Evolutionary conservation across 345 rosid species (phyloP).

Genomic region (Rhodamnia argentea): DNA sequence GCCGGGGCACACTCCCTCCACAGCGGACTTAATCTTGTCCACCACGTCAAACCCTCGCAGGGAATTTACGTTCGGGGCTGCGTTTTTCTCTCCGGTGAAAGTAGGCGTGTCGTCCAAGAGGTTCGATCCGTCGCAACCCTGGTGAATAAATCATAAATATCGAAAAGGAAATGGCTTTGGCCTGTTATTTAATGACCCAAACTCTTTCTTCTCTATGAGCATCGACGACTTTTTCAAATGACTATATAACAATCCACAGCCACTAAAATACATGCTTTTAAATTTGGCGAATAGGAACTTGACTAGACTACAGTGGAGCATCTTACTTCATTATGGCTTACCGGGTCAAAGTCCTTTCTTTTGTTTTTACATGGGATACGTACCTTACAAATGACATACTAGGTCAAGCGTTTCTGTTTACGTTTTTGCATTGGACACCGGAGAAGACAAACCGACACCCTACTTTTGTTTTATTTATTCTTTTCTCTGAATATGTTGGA

Average conservation of each 20-base stretch:
- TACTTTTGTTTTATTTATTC: background rate
- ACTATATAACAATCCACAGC: background rate
- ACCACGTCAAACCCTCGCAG: conserved; percentile 35
- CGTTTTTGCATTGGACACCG: background rate
- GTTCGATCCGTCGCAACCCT: conserved; percentile 56
- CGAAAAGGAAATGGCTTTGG: background rate
- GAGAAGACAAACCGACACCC: background rate
- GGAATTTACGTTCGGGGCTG: conserved; percentile 29
- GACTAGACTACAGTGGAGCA: background rate
- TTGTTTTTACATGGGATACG: background rate
- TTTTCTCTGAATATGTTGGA: background rate
- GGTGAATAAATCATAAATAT: background rate
- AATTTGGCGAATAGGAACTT: background rate
- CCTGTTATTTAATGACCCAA: background rate
- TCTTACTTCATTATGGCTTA: background rate
- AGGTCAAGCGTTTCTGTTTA: background rate
- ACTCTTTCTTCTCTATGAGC: background rate
- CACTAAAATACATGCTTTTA: background rate
- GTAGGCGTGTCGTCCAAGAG: conserved; percentile 33
- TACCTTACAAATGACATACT: background rate
- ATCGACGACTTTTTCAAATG: background rate
- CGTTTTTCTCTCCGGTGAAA: conserved; percentile 45
- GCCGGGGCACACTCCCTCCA: conserved; percentile 38
- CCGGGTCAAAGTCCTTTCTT: background rate
- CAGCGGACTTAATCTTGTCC: conserved; percentile 26